Evolutionary conservation across 495 filamentous ascomycete genomes (phyloP).

Genomic region (Amniculicola lignicola): DNA sequence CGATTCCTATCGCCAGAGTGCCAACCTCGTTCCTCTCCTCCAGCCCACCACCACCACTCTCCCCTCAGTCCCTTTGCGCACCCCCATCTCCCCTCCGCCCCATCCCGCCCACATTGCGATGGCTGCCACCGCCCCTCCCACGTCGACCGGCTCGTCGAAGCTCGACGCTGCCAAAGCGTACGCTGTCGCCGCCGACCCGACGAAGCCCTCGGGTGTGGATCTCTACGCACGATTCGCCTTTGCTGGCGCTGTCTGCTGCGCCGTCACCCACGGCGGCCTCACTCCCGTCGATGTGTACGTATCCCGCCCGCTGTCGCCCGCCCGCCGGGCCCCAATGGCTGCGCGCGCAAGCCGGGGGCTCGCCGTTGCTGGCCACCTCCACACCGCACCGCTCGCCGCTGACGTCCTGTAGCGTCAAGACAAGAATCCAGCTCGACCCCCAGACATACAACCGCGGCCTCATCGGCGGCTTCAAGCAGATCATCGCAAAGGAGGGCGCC

Average conservation of each 20-base stretch:
- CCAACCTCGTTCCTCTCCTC: constrained; percentile 3
- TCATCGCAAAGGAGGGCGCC: constrained; percentile 44
- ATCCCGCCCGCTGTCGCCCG: neutral
- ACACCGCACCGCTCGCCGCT: constrained; percentile 9
- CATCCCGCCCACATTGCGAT: constrained; percentile 6
- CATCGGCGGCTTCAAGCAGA: constrained; percentile 45
- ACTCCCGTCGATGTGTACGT: constrained; percentile 97
- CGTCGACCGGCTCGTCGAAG: constrained; percentile 41
- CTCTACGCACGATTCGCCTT: constrained; percentile 75
- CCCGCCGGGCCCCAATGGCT: constrained; percentile 16
- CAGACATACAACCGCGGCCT: constrained; percentile 46
- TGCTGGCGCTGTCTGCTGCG: constrained; percentile 90
- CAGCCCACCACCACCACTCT: neutral
- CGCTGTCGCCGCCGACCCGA: constrained; percentile 34
- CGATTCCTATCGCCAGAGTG: neutral
- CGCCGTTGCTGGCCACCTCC: neutral
- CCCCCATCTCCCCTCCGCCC: constrained; percentile 3
- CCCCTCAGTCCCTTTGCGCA: constrained; percentile 4
- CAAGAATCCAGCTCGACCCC: constrained; percentile 48
- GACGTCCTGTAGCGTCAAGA: constrained; percentile 41
- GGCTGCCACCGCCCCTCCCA: constrained; percentile 32
- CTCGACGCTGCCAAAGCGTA: constrained; percentile 42
- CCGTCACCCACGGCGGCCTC: constrained; percentile 85
- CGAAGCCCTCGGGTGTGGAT: constrained; percentile 40
- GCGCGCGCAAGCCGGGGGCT: neutral